Percentiles rank a stretch among this genome's conserved stretches.
Conservation (phyloP, 352 stramenopile genomes). For the Pythium aquatile region DNA sequence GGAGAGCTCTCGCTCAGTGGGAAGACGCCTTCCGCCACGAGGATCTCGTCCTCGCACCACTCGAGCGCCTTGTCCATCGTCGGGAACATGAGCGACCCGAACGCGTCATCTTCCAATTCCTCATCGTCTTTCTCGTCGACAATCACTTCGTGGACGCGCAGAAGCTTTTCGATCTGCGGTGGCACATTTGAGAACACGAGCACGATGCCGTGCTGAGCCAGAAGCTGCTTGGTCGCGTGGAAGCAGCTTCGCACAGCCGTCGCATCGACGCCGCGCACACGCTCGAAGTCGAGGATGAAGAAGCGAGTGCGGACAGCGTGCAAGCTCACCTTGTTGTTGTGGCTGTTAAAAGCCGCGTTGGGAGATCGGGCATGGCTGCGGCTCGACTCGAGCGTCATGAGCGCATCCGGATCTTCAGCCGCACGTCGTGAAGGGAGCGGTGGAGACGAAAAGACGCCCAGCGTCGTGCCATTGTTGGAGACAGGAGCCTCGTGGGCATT, state of each 20-base stretch:
- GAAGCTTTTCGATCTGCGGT: conserved; percentile 59
- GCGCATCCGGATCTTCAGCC: conserved; percentile 36
- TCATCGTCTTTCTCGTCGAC: conserved; percentile 43
- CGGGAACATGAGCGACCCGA: conserved; percentile 76
- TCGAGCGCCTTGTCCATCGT: conserved; percentile 81
- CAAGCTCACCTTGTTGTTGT: conserved; percentile 27
- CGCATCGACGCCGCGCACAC: conserved; percentile 86
- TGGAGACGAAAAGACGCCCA: conserved; percentile 20
- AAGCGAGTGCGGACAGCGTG: conserved; percentile 76
- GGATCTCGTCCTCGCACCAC: conserved; percentile 85
- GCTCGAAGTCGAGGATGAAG: conserved; percentile 89
- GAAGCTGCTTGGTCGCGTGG: conserved; percentile 80
- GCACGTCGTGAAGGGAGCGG: conserved; percentile 12
- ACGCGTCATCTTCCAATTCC: conserved; percentile 26
- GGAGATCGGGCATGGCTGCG: conserved; percentile 20
- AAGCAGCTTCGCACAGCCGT: conserved; percentile 87
- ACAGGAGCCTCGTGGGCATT: conserved; percentile 26
- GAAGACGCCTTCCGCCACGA: conserved; percentile 65
- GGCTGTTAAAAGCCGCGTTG: conserved; percentile 13
- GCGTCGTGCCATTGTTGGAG: neutral
- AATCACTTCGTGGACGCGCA: conserved; percentile 81
- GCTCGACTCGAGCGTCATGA: conserved; percentile 60
- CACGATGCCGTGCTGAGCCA: conserved; percentile 71
- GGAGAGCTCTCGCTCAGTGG: conserved; percentile 58
- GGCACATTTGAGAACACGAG: conserved; percentile 78